These are phyloP conservation scores for Russula lepida DNA, from an alignment of 768 basidiomycete genomes.

Conservation along the genomic window DNA sequence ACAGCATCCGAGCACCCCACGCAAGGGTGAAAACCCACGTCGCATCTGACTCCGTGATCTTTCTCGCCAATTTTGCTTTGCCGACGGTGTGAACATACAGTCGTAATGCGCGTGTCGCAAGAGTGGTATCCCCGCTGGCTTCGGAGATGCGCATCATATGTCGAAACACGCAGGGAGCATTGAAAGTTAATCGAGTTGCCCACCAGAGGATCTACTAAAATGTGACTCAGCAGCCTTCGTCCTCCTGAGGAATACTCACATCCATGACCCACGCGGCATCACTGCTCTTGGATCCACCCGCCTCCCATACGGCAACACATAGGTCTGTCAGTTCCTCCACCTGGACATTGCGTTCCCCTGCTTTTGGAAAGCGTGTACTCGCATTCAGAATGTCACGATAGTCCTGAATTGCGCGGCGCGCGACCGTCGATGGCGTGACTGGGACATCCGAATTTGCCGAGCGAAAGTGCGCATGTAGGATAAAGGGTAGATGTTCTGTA, in stretches of 20 bases:
- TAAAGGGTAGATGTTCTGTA: neutral
- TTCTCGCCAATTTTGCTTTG: conserved; percentile 64
- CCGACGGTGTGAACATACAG: conserved; percentile 80
- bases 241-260: conserved; percentile 36
- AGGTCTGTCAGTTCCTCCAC: conserved; percentile 82
- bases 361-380: conserved; percentile 69
- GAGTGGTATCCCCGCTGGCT: conserved; percentile 46
- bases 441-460: conserved; percentile 20
- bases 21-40: conserved; percentile 73
- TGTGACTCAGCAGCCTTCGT: neutral
- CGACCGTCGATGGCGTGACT: conserved; percentile 46
- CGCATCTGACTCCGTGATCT: conserved; percentile 54
- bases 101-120: conserved; percentile 67
- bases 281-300: conserved; percentile 52
- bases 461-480: conserved; percentile 1
- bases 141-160: conserved; percentile 74
- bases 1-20: conserved; percentile 72
- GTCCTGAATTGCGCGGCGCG: conserved; percentile 59
- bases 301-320: conserved; percentile 76
- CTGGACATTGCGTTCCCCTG: conserved; percentile 66
- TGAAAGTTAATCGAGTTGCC: conserved; percentile 91
- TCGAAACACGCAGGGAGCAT: conserved; percentile 76
- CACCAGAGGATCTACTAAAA: conserved; percentile 73
- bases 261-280: conserved; percentile 75
- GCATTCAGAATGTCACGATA: conserved; percentile 60